Percentiles rank a stretch among this genome's conserved stretches.
Conservation (phyloP, 2,329 filamentous ascomycete species). For the Fusarium kyushuense region DNA sequence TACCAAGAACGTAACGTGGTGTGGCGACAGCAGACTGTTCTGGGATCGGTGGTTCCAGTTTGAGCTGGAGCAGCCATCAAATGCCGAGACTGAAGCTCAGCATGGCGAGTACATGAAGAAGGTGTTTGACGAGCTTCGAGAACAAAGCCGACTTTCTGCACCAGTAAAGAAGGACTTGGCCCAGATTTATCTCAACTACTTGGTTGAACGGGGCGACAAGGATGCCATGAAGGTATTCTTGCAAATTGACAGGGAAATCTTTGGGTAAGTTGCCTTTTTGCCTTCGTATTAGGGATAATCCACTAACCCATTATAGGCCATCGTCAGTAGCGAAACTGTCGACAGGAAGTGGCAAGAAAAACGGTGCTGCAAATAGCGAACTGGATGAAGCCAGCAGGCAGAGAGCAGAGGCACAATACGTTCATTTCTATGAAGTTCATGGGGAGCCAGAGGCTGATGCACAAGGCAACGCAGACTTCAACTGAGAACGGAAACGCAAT, state of each 20-base stretch:
- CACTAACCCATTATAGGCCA: constrained; percentile 54
- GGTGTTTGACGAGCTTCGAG: constrained; percentile 80
- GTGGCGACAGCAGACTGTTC: constrained; percentile 86
- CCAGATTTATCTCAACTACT: constrained; percentile 82
- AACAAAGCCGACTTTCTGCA: constrained; percentile 76
- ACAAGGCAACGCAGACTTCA: constrained; percentile 64
- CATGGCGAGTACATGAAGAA: constrained; percentile 82
- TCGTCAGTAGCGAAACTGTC: constrained; percentile 59
- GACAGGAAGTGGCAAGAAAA: constrained; percentile 60
- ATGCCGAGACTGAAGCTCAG: constrained; percentile 69
- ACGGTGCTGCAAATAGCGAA: constrained; percentile 57
- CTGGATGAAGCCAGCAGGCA: constrained; percentile 64
- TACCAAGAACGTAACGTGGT: constrained; percentile 83
- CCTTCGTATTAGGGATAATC: constrained; percentile 1
- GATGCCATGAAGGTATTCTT: constrained; percentile 89
- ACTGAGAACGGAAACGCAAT: constrained; percentile 50
- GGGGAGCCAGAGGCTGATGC: constrained; percentile 60
- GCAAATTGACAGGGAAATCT: constrained; percentile 84
- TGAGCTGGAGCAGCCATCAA: constrained; percentile 85
- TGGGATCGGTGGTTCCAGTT: constrained; percentile 92
- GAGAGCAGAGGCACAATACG: constrained; percentile 65
- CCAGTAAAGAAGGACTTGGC: constrained; percentile 79
- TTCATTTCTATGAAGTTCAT: constrained; percentile 66
- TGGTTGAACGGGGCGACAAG: constrained; percentile 85
- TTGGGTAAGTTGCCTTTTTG: constrained; percentile 70